These are phyloP conservation scores for Trichoderma polysporum DNA, from an alignment of 2,329 filamentous ascomycete genomes.

Conservation along the genomic window DNA sequence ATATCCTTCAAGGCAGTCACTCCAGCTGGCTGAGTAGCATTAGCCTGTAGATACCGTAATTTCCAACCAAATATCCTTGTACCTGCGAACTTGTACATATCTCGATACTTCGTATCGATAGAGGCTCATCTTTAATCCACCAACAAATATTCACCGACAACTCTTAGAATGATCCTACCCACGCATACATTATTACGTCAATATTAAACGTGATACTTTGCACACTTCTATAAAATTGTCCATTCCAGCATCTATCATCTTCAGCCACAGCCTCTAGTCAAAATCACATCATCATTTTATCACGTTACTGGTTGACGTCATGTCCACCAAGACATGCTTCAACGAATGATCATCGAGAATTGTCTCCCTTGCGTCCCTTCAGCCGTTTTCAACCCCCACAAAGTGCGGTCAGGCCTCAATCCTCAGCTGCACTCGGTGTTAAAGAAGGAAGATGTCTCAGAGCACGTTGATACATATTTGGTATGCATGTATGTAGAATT, in stretches of 20 bases:
- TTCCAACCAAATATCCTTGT: background rate
- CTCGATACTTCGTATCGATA: background rate
- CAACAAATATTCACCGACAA: background rate
- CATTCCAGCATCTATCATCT: background rate
- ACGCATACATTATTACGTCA: background rate
- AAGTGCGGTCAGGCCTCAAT: background rate
- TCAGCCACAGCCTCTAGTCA: background rate
- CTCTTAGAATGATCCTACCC: background rate
- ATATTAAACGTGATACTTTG: background rate
- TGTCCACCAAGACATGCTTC: background rate
- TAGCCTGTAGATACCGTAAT: background rate
- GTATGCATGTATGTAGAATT: background rate
- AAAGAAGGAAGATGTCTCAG: background rate
- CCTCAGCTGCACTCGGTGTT: background rate
- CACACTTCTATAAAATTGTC: background rate
- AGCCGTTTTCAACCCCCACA: background rate
- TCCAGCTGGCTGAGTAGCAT: no score
- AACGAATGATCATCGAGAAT: conserved; percentile 1
- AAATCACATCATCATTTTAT: background rate
- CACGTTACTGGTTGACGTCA: conserved; percentile 12
- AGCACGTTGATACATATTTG: background rate
- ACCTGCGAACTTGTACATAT: background rate
- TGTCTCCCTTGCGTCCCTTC: background rate
- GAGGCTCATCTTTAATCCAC: conserved; percentile 2
- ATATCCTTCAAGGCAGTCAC: background rate